Evolutionary conservation across 495 filamentous ascomycete genomes (phyloP), one percentile per base, ranked within the genome.

Genomic region (Penicillium subrubescens): DNA sequence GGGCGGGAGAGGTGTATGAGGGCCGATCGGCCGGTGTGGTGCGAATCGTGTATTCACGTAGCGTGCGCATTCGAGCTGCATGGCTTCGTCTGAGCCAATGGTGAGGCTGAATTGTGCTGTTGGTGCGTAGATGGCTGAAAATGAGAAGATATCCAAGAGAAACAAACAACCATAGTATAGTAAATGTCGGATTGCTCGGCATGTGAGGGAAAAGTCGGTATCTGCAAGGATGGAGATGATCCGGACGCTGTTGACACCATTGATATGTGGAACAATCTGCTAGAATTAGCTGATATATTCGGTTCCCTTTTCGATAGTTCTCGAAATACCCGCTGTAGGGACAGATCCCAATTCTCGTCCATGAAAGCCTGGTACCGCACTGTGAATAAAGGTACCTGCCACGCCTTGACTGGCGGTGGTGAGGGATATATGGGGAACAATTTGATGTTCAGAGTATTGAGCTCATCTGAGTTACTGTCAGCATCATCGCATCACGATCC

Each of bases 381-480:
- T 66, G 92, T 96, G 66, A 91, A 89, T 17, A 98, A 84, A 14
- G 95, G 95, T 11, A 99, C 96, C 70, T 97, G 91, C 88, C 89
- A 96, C 8, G 91, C 82, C 66, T 88, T 88, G 61, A 97, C 87
- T 8, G 86, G 82, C 0, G 93, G 88, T 0, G 94, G 93, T 8
- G 87, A 85, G 2, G 88, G 84, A 69, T 93, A 93, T 55, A 89
- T 86, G 0, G 92, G 92, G 77, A 97, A 97, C 54, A 97, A 86
- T 74, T 97, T 97, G 83, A 99, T 91, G 76, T 97, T 97, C 72
- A 99, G 86, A 12, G 92, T 97, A 78, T 97, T 97, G 63, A 91
- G 87, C 64, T 96, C 92, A 75, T 97, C 93, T 92, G 8, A 50
- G 50, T 19, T 11, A 10, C 17, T 5, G 46, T 70, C 55, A 74